These are phyloP conservation scores for Komagataella pseudopastoris DNA, from an alignment of 805 yeast genomes.

Conservation along the genomic window DNA sequence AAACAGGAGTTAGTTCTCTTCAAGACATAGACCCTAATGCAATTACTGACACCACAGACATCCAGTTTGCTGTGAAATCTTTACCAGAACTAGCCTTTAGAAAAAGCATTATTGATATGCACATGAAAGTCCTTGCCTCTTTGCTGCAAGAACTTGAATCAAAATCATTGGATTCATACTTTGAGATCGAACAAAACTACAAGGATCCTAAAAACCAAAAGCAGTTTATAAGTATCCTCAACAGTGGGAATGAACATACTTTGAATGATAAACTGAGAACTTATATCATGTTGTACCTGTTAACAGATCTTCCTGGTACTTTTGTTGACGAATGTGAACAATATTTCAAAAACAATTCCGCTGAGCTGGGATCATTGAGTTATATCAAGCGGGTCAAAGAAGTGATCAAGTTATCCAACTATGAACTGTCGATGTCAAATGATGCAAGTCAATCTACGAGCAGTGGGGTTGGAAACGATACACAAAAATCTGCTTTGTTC, in stretches of 20 bases:
- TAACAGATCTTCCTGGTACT: conserved; percentile 30
- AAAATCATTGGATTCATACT: conserved; percentile 80
- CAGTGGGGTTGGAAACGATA: conserved; percentile 12
- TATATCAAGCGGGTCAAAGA: conserved; percentile 79
- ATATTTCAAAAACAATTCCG: conserved; percentile 38
- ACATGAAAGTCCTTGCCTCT: conserved; percentile 87
- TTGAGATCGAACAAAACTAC: conserved; percentile 84
- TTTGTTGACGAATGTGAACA: conserved; percentile 48
- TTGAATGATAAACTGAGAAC: conserved; percentile 73
- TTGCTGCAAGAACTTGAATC: conserved; percentile 72
- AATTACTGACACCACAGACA: conserved; percentile 42
- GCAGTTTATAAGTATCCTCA: conserved; percentile 47
- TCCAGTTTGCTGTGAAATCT: conserved; percentile 80
- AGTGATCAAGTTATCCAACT: conserved; percentile 35
- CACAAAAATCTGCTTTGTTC: conserved; percentile 39
- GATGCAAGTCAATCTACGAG: conserved; percentile 13
- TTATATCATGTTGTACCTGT: conserved; percentile 62
- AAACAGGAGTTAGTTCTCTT: conserved; percentile 58
- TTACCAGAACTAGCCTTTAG: conserved; percentile 86
- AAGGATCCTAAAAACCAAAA: conserved; percentile 43
- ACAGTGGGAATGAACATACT: conserved; percentile 29
- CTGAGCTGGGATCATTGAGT: conserved; percentile 50
- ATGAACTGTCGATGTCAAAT: conserved; percentile 13
- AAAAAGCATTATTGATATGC: conserved; percentile 84
- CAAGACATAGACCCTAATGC: conserved; percentile 61